These are phyloP conservation scores for Angomonas deanei DNA, from an alignment of 208 protist species.

Conservation along the genomic window DNA sequence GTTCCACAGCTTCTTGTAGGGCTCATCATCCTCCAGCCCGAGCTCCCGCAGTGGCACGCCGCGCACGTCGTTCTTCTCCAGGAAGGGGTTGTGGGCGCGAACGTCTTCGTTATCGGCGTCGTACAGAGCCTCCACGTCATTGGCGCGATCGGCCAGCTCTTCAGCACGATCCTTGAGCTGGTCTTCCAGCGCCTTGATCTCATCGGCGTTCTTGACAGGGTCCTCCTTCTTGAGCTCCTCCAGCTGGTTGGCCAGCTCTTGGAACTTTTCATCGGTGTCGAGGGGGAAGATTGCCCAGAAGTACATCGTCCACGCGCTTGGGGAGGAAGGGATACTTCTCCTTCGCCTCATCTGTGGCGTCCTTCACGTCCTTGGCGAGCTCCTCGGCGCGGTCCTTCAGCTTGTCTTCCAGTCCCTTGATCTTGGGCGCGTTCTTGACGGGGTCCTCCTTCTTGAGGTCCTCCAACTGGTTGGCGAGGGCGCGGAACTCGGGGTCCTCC, in stretches of 20 bases:
- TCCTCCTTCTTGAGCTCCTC: constrained; percentile 15
- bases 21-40: constrained; percentile 14
- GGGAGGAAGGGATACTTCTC: constrained; percentile 47
- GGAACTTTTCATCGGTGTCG: constrained; percentile 19
- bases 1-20: constrained; percentile 19
- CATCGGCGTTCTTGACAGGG: constrained; percentile 11
- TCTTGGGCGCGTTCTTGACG: constrained; percentile 4
- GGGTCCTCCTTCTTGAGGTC: background rate
- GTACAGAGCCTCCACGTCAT: constrained; percentile 20
- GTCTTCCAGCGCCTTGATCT: background rate
- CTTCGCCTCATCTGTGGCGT: no score
- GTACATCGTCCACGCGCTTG: constrained; percentile 31
- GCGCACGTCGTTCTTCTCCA: constrained; percentile 22
- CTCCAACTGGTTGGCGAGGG: constrained; percentile 25
- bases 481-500: constrained; percentile 25
- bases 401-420: no score
- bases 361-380: no score
- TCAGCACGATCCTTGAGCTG: no score
- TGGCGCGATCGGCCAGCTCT: constrained; percentile 13
- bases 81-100: constrained; percentile 32
- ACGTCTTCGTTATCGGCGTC: constrained; percentile 22
- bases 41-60: constrained; percentile 25
- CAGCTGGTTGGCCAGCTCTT: constrained; percentile 16
- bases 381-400: no score
- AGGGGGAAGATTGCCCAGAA: constrained; percentile 36